Conservation (phyloP, 2,329 filamentous ascomycete species). For the Bipolaris bicolor region DNA sequence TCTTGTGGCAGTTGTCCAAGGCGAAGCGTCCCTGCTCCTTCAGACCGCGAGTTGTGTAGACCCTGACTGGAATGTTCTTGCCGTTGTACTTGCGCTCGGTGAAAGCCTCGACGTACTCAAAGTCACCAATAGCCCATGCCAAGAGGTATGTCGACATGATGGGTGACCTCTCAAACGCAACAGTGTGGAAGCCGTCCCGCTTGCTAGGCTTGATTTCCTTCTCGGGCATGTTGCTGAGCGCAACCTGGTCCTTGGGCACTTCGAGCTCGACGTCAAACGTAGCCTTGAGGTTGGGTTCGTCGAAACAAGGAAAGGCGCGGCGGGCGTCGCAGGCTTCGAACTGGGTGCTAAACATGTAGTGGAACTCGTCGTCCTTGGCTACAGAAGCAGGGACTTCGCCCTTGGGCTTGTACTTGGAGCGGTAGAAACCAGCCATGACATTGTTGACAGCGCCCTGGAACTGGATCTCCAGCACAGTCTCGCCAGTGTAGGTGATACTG, state of each 20-base stretch:
- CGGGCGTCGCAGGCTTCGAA: conserved; percentile 97
- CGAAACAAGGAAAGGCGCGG: conserved; percentile 95
- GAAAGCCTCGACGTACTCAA: conserved; percentile 92
- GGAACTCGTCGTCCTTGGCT: conserved; percentile 69
- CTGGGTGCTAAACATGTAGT: conserved; percentile 86
- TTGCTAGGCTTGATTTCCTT: conserved; percentile 76
- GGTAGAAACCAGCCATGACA: conserved; percentile 88
- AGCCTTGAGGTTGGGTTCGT: conserved; percentile 96
- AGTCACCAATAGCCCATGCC: conserved; percentile 95
- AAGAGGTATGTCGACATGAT: conserved; percentile 96
- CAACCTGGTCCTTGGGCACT: conserved; percentile 84
- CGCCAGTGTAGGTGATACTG: conserved; percentile 70
- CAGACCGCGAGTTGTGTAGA: conserved; percentile 94
- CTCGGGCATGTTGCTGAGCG: conserved; percentile 94
- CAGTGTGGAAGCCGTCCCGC: conserved; percentile 73
- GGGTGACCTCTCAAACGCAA: conserved; percentile 89
- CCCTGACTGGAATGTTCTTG: conserved; percentile 87
- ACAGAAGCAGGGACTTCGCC: conserved; percentile 76
- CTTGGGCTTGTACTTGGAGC: conserved; percentile 88
- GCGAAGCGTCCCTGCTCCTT: conserved; percentile 91
- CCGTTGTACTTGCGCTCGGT: conserved; percentile 91
- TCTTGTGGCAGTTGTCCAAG: conserved; percentile 86
- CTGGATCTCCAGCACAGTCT: conserved; percentile 70
- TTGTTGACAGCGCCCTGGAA: conserved; percentile 87
- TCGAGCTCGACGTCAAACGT: conserved; percentile 95